These are phyloP conservation scores for Zasmidium citrigriseum DNA, from an alignment of 2,329 filamentous ascomycete species.

Conservation along the genomic window DNA sequence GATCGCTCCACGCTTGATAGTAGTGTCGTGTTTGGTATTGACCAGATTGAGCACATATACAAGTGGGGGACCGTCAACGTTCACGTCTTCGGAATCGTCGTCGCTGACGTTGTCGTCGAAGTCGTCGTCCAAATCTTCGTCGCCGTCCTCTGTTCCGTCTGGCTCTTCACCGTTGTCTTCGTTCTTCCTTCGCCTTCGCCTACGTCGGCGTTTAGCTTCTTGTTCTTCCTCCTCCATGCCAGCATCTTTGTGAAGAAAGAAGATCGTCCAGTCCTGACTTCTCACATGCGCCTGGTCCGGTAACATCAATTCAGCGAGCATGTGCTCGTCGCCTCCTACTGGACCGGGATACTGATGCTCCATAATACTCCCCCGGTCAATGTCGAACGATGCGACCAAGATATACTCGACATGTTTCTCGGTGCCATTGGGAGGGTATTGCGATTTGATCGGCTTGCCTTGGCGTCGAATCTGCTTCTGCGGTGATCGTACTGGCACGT, in stretches of 20 bases:
- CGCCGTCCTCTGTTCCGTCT: slow-evolving; percentile 48
- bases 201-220: slow-evolving; percentile 50
- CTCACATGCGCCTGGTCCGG: slow-evolving; percentile 94
- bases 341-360: slow-evolving; percentile 95
- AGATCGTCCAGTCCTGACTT: slow-evolving; percentile 98
- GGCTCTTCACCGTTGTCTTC: slow-evolving; percentile 50
- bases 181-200: slow-evolving; percentile 36
- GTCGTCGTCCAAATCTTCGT: slow-evolving; percentile 52
- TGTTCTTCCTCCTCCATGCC: slow-evolving; percentile 80
- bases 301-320: slow-evolving; percentile 97
- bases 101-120: slow-evolving; percentile 52
- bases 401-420: slow-evolving; percentile 99
- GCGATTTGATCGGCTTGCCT: slow-evolving; percentile 43
- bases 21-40: slow-evolving; percentile 95
- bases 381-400: slow-evolving; percentile 94
- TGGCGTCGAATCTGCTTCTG: slow-evolving; percentile 10
- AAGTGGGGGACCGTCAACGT: slow-evolving; percentile 79
- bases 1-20: slow-evolving; percentile 85
- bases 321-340: slow-evolving; percentile 95
- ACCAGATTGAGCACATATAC: slow-evolving; percentile 98
- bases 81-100: slow-evolving; percentile 50
- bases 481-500: slow-evolving; percentile 7
- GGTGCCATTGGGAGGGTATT: slow-evolving; percentile 49
- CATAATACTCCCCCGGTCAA: slow-evolving; percentile 94
- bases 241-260: slow-evolving; percentile 95